A percentile compares a stretch with the other conserved stretches of the same genome.
Evolutionary conservation across 768 basidiomycete species (phyloP).

Genomic region (Phaeotremella fagi): DNA sequence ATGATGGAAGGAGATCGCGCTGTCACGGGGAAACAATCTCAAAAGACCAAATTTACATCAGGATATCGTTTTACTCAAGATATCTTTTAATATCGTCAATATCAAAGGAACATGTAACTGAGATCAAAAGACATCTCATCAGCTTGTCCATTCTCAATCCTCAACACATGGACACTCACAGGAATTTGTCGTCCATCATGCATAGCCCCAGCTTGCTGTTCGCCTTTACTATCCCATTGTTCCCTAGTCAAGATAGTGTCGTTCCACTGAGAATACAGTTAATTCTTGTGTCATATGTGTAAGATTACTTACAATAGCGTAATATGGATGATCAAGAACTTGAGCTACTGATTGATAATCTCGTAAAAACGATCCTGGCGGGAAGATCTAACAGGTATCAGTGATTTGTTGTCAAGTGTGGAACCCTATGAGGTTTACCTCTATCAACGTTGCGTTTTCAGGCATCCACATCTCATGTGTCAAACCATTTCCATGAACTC

Average conservation of each 20-base stretch:
- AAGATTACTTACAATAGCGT: constrained; percentile 4
- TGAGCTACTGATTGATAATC: constrained; percentile 12
- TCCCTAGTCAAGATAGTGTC: background rate
- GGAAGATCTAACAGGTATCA: constrained; percentile 9
- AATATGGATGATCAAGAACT: constrained; percentile 6
- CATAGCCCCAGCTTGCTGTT: background rate
- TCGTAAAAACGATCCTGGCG: constrained; percentile 6
- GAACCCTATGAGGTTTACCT: background rate
- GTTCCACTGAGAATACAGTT: background rate
- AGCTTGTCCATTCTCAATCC: background rate
- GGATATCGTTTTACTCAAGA: background rate
- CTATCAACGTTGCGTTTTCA: background rate
- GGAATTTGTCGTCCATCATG: background rate
- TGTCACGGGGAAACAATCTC: no score
- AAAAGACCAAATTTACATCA: no score
- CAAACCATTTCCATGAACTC: background rate
- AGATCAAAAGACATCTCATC: background rate
- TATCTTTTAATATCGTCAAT: background rate
- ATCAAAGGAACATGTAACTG: background rate
- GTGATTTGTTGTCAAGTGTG: background rate
- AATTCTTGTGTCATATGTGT: no score
- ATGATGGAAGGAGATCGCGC: no score
- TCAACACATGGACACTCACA: background rate
- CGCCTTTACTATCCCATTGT: background rate
- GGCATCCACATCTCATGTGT: constrained; percentile 2